Base-by-base conservation (phyloP, 495 filamentous ascomycete genomes). In the Penicillium arizonense region DNA sequence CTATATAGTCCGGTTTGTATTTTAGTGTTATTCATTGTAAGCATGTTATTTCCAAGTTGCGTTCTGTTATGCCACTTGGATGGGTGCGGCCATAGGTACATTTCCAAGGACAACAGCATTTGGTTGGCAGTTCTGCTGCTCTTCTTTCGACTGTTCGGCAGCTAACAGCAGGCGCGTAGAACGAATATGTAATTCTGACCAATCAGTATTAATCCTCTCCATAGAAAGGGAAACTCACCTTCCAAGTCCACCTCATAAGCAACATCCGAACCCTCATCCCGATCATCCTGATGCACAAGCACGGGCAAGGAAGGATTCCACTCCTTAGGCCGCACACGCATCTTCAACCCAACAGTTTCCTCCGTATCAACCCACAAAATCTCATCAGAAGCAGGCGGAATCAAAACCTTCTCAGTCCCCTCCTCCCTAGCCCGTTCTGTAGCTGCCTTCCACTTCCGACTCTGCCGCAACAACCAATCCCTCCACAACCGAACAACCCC, bases 401-500 rank as follows among this genome's bases (percentile, higher is more conserved):
- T 45, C 40, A 40, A 23, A 12, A 6, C 9, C 18, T 41, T 38
- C 9, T 56, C 45, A 11, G n/a, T 16, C 3, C 28, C 28, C 11
- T 48, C 44, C 34, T 54, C 51, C 13, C 6, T 13, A 14, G 37
- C 47, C 35, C 46, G 44, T 49, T 49, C 50, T 36, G 57, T 21
- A 12, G 46, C 16, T 10, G 32, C 55, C 55, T 44, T 46, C 47
- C 32, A 52, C 55, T 45, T 47, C 18, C 54, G 44, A n/a, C 58
- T 55, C 33, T 63, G 71, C 46, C 71, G 71, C n/a, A 76, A 71
- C 43, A 93, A 68, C 89, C 89, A 92, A 33, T 81, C 71, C 30
- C 86, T 76, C 73, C 80, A 90, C 34, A 91, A 70, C 9, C 88
- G 77, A 33, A 87, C 68, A 16, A 88, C 70, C 9, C 81, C 82